Evolutionary conservation across 2,329 filamentous ascomycete species (phyloP).

Genomic region (Fusarium fujikuroi): DNA sequence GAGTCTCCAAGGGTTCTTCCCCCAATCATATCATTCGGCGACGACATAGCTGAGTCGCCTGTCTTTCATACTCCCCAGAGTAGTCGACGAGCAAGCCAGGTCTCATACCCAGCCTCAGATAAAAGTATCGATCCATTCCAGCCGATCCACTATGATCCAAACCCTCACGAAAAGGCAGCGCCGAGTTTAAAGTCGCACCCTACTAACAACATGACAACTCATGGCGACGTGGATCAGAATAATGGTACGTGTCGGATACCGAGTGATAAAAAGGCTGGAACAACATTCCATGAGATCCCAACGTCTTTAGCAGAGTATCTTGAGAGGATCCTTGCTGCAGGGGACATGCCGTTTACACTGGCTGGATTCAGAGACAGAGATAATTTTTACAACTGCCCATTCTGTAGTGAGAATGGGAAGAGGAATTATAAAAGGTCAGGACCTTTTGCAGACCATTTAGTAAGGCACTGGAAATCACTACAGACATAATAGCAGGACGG

Average conservation of each 20-base stretch:
- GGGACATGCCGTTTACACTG: background rate
- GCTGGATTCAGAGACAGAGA: background rate
- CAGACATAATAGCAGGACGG: background rate
- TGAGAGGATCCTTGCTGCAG: background rate
- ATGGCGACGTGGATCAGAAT: background rate
- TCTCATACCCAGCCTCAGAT: background rate
- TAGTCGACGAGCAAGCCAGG: background rate
- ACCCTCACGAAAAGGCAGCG: background rate
- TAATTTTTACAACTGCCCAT: background rate
- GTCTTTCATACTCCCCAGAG: background rate
- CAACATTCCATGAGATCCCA: background rate
- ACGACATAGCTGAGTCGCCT: background rate
- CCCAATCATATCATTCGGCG: background rate
- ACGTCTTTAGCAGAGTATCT: background rate
- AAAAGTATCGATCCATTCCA: background rate
- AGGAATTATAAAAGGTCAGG: background rate
- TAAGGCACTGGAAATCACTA: background rate
- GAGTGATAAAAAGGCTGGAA: background rate
- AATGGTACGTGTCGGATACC: background rate
- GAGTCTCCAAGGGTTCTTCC: background rate
- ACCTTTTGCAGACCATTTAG: background rate
- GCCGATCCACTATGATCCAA: background rate
- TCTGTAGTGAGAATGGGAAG: background rate
- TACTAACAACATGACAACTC: background rate
- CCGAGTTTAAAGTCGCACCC: background rate